phyloP scores from a whole-genome alignment of 176 grass and related monocot species.

The Cymbopogon citratus region DNA sequence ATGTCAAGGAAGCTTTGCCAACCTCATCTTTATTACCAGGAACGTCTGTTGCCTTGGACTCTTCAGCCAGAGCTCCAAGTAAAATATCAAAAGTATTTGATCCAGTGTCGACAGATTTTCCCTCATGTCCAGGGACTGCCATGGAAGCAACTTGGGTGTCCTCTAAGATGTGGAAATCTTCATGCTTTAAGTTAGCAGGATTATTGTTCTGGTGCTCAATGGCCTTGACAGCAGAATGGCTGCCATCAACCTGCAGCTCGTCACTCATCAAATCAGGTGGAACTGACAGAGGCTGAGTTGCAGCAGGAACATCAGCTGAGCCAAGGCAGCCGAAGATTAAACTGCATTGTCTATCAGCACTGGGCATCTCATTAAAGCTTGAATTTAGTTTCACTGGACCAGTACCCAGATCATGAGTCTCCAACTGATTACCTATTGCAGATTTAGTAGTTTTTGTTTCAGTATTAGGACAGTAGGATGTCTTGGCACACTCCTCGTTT shows the following conservation, averaged over 20 bases:
- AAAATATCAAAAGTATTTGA: conserved; percentile 47
- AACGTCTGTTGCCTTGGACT: conserved; percentile 30
- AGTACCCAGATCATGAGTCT: not conserved
- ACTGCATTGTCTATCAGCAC: not conserved
- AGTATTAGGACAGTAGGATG: conserved; percentile 26
- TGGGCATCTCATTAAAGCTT: not conserved
- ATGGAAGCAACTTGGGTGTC: not conserved
- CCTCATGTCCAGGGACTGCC: conserved; percentile 5
- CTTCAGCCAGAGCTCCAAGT: conserved; percentile 46
- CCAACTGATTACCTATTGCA: not conserved
- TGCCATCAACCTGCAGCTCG: not conserved
- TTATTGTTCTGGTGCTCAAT: not conserved
- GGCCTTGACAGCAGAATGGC: not conserved
- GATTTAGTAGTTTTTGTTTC: not conserved
- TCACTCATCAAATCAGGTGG: conserved; percentile 2
- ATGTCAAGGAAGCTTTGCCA: conserved; percentile 36
- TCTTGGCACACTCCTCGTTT: not conserved
- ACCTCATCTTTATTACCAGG: conserved; percentile 34
- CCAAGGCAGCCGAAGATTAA: not conserved
- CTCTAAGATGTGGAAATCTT: not conserved
- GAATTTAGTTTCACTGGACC: not conserved
- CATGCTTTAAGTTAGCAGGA: conserved; percentile 1
- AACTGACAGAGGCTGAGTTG: not conserved
- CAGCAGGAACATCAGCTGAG: conserved; percentile 1
- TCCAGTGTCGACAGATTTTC: not conserved